Percentiles rank a stretch among this genome's conserved stretches.
These are phyloP conservation scores for Aspergillus bertholletiae DNA, from an alignment of 495 filamentous ascomycete genomes.

Conservation along the genomic window DNA sequence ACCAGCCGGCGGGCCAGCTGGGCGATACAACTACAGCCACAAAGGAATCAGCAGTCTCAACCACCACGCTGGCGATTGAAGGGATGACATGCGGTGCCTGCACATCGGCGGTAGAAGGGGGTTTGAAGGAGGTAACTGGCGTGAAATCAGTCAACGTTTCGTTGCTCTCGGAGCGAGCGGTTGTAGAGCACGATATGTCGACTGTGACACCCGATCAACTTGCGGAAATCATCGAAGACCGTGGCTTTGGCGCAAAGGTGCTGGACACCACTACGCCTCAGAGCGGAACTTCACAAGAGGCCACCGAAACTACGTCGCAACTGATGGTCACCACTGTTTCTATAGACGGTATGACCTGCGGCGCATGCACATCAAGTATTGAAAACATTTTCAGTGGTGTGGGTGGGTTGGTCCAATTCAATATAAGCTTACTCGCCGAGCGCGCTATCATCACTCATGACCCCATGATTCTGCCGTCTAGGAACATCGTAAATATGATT, in stretches of 20 bases:
- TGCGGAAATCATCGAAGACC: conserved; percentile 84
- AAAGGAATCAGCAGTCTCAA: conserved; percentile 41
- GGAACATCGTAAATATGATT: conserved; percentile 63
- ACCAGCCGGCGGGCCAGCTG: conserved; percentile 50
- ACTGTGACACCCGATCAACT: conserved; percentile 65
- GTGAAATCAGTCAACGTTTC: conserved; percentile 85
- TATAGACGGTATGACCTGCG: conserved; percentile 95
- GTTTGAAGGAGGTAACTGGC: conserved; percentile 68
- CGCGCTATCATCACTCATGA: conserved; percentile 88
- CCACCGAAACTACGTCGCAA: conserved; percentile 36
- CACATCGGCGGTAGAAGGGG: conserved; percentile 83
- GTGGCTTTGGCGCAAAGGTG: conserved; percentile 87
- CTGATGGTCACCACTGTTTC: conserved; percentile 72
- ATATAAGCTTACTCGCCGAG: conserved; percentile 89
- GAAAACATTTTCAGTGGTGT: conserved; percentile 77
- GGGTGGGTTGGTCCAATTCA: conserved; percentile 78
- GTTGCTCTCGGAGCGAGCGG: conserved; percentile 63
- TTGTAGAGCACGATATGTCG: conserved; percentile 73
- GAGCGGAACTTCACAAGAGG: conserved; percentile 16
- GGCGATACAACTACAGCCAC: conserved; percentile 20
- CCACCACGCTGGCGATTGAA: conserved; percentile 84
- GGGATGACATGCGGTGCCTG: conserved; percentile 98
- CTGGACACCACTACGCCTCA: conserved; percentile 44
- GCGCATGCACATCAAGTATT: conserved; percentile 89
- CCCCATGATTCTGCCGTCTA: conserved; percentile 59